Base-by-base conservation (phyloP, 805 yeast genomes). In the Wickerhamiella azyma region DNA sequence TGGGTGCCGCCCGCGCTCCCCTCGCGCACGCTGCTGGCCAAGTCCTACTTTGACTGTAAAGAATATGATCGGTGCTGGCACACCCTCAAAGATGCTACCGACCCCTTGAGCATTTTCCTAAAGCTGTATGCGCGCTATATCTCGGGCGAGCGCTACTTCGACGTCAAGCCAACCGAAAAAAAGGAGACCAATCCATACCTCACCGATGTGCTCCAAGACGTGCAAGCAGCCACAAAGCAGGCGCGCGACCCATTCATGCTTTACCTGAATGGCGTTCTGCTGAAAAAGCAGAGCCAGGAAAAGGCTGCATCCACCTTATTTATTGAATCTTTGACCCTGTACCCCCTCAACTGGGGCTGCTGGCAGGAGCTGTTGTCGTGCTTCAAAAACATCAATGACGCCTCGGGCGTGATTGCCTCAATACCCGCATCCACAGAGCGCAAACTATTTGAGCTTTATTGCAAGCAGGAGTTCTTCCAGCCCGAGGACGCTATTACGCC, bases 331-430 rank as follows among this genome's bases (percentile, higher is more conserved):
- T 58, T 89, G 11, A 66, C 71, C 19, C 43, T 70, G 26, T 85
- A 79, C 54, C 94, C 96, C 0, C 82, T 71, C 60, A 89, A 89
- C 60, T 92, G 98, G 98, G 75, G 88, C 46, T 81, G 92, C 48
- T 92, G 96, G 96, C 70, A 72, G 48, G 96, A 89, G 58, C 66
- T 92, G 35, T 65, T 77, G 10, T 66, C 75, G 3, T 76, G 84
- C 45, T 63, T 85, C 26, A 62, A 74, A 7, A 71, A 76, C 26
- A 69, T 77, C 46, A 81, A 79, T 49, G 83, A 81, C 46, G 29
- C 33, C 35, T 4, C 26, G 17, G 26, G 10, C 5, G 38, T 17
- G 9, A n/a, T 45, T 32, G 11, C 35, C 28, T 6, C 9, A 13
- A 13, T 30, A 13, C n/a, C 32, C 48, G 42, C 18, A 9, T 13